phyloP scores from a whole-genome alignment of 73 alveolate species.

The Paramecium primaurelia region DNA sequence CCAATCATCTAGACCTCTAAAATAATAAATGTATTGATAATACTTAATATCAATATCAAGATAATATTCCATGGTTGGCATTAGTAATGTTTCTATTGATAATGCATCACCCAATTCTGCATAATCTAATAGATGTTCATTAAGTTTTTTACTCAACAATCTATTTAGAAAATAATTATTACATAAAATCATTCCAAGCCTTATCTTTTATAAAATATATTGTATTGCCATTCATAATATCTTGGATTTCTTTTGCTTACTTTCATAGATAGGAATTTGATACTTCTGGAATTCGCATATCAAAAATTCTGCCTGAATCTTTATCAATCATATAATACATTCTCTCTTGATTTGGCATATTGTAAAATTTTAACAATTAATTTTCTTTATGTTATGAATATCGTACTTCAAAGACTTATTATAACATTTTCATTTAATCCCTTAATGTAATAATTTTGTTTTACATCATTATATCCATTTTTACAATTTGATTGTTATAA shows the following conservation, averaged over 20 bases:
- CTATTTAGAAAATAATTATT: not conserved
- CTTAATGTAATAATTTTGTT: not conserved
- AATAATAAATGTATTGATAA: constrained; percentile 19
- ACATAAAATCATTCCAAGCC: constrained; percentile 25
- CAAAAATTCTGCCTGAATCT: constrained; percentile 25
- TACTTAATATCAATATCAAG: constrained; percentile 44
- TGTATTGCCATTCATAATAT: not conserved
- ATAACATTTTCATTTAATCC: not conserved
- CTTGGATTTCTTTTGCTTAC: not conserved
- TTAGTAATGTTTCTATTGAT: not conserved
- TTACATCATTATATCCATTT: not conserved
- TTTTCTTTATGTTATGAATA: not conserved
- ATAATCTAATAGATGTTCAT: constrained; percentile 44
- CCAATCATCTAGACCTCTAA: constrained; percentile 93
- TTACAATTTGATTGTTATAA: not conserved
- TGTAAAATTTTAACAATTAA: not conserved
- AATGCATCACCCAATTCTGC: constrained; percentile 16
- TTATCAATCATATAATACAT: constrained; percentile 33
- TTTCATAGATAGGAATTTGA: not conserved
- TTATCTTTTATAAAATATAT: not conserved
- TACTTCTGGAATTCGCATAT: not conserved
- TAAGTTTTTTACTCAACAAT: constrained; percentile 3
- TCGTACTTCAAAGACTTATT: not conserved
- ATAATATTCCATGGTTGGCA: not conserved
- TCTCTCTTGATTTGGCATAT: not conserved